Evolutionary conservation across 1,284 basidiomycete species (phyloP).

Genomic region (Sporisorium exsertum): DNA sequence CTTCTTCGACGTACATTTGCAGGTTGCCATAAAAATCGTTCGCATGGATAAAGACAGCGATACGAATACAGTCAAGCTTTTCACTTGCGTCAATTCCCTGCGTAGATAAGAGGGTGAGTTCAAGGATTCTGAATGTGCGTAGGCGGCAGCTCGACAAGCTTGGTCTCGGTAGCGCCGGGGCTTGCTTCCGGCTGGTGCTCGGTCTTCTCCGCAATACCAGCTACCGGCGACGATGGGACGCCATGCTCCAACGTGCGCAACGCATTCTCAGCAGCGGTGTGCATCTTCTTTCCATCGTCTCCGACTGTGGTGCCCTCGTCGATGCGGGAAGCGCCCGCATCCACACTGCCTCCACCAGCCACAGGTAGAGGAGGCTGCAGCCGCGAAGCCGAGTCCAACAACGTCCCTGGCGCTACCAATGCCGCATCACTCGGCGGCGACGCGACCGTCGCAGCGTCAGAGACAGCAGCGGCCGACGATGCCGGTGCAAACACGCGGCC

Average conservation of each 20-base stretch:
- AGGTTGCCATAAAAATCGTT: neutral
- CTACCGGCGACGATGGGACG: constrained; percentile 13
- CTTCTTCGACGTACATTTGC: neutral
- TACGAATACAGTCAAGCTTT: constrained; percentile 7
- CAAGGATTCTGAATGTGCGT: constrained; percentile 34
- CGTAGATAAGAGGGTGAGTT: too few relatives aligned
- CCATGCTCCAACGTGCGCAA: constrained; percentile 28
- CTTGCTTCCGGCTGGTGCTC: constrained; percentile 5
- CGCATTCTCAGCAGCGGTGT: constrained; percentile 21
- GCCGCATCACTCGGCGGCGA: constrained; percentile 9
- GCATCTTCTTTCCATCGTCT: constrained; percentile 4
- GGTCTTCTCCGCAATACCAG: constrained; percentile 1
- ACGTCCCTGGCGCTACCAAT: neutral
- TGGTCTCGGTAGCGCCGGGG: constrained; percentile 5
- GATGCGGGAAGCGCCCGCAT: neutral
- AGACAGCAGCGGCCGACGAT: constrained; percentile 6
- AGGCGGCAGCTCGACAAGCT: constrained; percentile 32
- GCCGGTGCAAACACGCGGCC: constrained; percentile 22
- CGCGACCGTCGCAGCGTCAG: neutral
- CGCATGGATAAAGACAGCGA: neutral
- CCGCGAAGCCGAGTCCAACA: constrained; percentile 7
- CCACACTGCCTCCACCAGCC: neutral
- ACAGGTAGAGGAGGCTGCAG: constrained; percentile 9
- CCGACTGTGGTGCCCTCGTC: neutral
- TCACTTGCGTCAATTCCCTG: neutral